phyloP scores from a whole-genome alignment of 768 basidiomycete species.

The Boletus sp. region DNA sequence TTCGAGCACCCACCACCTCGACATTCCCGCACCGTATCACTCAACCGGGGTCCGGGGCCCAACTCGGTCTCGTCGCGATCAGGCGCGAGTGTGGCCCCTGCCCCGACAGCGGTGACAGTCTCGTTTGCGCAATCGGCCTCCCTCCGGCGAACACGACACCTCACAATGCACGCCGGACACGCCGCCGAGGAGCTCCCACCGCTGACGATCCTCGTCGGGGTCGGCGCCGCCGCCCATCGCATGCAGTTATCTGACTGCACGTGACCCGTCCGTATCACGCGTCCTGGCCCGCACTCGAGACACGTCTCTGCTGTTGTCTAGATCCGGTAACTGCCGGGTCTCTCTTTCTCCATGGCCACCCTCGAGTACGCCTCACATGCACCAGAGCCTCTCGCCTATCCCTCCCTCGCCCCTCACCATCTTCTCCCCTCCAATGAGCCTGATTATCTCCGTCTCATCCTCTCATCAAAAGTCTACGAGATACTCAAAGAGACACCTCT shows the following conservation, averaged over 20 bases:
- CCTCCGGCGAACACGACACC: background rate
- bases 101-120: background rate
- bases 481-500: slow-evolving; percentile 88
- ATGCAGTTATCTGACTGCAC: slow-evolving; percentile 25
- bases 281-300: background rate
- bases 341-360: slow-evolving; percentile 35
- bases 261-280: slow-evolving; percentile 19
- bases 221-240: slow-evolving; percentile 10
- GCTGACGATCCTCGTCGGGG: slow-evolving; percentile 13
- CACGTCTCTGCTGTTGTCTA: background rate
- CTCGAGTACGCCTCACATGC: slow-evolving; percentile 69
- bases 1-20: background rate
- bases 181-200: background rate
- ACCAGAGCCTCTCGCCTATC: slow-evolving; percentile 64
- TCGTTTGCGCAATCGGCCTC: slow-evolving; percentile 2
- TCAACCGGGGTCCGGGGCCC: background rate
- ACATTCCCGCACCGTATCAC: background rate
- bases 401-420: slow-evolving; percentile 64
- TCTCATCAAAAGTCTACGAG: slow-evolving; percentile 90
- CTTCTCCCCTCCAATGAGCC: slow-evolving; percentile 67
- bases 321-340: slow-evolving; percentile 19
- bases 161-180: background rate
- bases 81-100: background rate
- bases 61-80: slow-evolving; percentile 19
- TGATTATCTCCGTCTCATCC: slow-evolving; percentile 85